A percentile compares a stretch with the other conserved stretches of the same genome.
Conservation (phyloP, 2,329 filamentous ascomycete species). For the Fusarium begoniae region DNA sequence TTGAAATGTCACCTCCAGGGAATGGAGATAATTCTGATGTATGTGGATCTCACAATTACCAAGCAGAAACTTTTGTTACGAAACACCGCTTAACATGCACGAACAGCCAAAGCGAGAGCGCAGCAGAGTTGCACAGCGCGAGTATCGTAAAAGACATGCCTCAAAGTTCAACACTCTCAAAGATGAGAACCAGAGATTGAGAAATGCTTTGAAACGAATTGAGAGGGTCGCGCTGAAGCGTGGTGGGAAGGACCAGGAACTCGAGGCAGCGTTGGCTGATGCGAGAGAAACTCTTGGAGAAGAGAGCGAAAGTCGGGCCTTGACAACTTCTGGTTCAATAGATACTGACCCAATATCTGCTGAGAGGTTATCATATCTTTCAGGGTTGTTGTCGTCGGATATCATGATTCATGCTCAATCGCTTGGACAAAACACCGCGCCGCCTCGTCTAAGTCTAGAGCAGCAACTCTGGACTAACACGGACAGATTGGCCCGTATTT, state of each 20-base stretch:
- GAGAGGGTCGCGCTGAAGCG: conserved; percentile 20
- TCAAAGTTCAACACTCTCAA: conserved; percentile 39
- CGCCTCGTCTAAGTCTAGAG: background rate
- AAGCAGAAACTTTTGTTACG: background rate
- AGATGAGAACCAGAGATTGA: conserved; percentile 39
- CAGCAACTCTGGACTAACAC: conserved; percentile 35
- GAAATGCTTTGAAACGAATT: conserved; percentile 34
- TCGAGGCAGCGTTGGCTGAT: conserved; percentile 25
- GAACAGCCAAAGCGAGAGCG: conserved; percentile 39
- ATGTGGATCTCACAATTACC: conserved; percentile 29
- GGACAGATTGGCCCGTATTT: conserved; percentile 37
- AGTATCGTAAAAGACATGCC: conserved; percentile 41
- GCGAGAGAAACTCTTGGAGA: conserved; percentile 16
- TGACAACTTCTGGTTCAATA: background rate
- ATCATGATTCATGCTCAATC: background rate
- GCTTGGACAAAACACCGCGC: background rate
- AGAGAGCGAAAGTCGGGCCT: background rate
- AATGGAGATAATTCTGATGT: conserved; percentile 21
- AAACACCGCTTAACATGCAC: background rate
- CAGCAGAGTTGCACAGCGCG: conserved; percentile 39
- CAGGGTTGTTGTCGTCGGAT: background rate
- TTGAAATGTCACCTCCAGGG: conserved; percentile 27
- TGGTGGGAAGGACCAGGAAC: conserved; percentile 12
- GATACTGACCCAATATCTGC: background rate
- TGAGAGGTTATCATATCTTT: background rate